Evolutionary conservation across 768 basidiomycete species (phyloP).

Genomic region (Rickenella mellea): DNA sequence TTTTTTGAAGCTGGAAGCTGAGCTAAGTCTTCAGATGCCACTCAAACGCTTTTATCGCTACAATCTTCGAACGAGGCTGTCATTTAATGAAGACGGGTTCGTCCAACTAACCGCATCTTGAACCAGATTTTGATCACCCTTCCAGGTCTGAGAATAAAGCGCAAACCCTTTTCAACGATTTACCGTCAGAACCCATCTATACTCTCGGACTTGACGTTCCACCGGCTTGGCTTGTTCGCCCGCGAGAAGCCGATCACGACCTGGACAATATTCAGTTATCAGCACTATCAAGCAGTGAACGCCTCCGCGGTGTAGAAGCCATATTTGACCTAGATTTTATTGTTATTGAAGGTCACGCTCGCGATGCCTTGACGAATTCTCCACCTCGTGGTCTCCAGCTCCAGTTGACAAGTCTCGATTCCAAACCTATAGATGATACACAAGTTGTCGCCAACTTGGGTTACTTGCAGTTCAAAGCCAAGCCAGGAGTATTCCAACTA

Average conservation of each 20-base stretch:
- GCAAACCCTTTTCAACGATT: constrained; percentile 51
- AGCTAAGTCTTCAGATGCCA: constrained; percentile 47
- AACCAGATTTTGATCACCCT: not conserved
- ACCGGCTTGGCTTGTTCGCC: constrained; percentile 87
- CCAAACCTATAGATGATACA: constrained; percentile 64
- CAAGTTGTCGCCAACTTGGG: constrained; percentile 91
- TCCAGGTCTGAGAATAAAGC: constrained; percentile 49
- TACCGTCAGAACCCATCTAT: constrained; percentile 84
- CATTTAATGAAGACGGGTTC: constrained; percentile 67
- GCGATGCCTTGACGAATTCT: constrained; percentile 51
- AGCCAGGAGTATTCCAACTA: constrained; percentile 78
- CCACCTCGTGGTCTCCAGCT: constrained; percentile 90
- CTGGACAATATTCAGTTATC: constrained; percentile 90
- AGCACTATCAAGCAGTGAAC: constrained; percentile 48
- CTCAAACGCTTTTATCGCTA: constrained; percentile 91
- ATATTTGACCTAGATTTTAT: constrained; percentile 86
- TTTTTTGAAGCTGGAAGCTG: not conserved
- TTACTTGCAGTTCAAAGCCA: constrained; percentile 92
- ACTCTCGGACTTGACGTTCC: constrained; percentile 92
- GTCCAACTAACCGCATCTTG: constrained; percentile 13
- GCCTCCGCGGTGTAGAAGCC: constrained; percentile 49
- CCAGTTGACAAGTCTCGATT: constrained; percentile 48
- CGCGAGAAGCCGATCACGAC: constrained; percentile 81
- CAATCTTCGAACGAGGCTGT: constrained; percentile 43
- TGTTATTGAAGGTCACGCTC: constrained; percentile 89